phyloP scores from a whole-genome alignment of 257 asterid genomes.

The Capsicum pubescens region DNA sequence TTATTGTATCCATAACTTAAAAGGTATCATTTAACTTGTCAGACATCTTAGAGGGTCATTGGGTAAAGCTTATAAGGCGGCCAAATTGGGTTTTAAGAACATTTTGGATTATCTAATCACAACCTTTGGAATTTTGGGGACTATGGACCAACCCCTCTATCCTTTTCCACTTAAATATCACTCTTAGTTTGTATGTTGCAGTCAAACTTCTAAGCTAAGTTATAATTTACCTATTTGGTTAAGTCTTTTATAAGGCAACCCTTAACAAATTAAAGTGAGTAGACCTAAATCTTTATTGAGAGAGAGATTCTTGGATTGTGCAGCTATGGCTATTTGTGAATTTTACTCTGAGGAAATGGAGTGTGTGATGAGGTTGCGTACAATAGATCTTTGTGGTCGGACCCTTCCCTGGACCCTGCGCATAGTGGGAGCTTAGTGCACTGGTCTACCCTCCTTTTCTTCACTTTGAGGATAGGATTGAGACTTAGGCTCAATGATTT shows the following conservation, averaged over 20 bases:
- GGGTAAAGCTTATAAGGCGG: not conserved
- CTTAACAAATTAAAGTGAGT: conserved; percentile 15
- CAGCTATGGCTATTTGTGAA: conserved; percentile 1
- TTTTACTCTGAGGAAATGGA: not conserved
- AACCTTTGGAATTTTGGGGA: not conserved
- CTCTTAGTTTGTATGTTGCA: not conserved
- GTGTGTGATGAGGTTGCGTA: too few species aligned
- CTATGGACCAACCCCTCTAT: not conserved
- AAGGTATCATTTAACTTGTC: not conserved
- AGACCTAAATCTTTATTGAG: not conserved
- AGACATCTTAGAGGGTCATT: not conserved
- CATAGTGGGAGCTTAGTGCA: too few species aligned
- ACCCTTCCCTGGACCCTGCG: too few species aligned
- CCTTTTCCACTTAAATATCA: not conserved
- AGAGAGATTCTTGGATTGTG: conserved; percentile 20
- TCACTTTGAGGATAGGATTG: not conserved
- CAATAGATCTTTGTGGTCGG: too few species aligned
- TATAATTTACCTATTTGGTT: not conserved
- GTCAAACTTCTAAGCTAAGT: not conserved
- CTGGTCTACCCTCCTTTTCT: too few species aligned
- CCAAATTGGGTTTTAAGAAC: not conserved
- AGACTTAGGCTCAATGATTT: not conserved
- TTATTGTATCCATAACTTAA: not conserved
- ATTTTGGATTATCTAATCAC: not conserved
- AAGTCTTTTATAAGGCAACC: conserved; percentile 10